Base-by-base conservation (phyloP, 2,329 filamentous ascomycete genomes). In the Tolypocladium guangdongense region DNA sequence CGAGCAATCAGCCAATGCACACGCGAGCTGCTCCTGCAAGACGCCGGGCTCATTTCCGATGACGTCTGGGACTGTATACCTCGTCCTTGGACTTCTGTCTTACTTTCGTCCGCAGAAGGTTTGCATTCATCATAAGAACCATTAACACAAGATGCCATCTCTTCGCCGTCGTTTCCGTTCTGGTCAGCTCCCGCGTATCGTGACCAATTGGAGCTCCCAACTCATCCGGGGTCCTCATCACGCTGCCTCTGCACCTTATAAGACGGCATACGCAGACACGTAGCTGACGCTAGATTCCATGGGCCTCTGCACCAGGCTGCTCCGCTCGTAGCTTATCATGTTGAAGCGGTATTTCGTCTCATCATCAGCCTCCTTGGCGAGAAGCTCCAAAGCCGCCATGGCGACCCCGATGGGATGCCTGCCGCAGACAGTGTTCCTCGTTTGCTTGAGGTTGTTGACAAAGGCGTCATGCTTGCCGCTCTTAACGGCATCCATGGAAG, bases 321-420 rank as follows among this genome's bases (percentile, higher is more conserved):
- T 99, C 55, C 91, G 81, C 65, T 96, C 85, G 68, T 99, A 99
- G 63, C 87, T 78, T 53, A 96, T 78, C 63, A 97, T 90, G 61
- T 79, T 82, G 69, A 97, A 95, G 51, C 67, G 76, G 4, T 81
- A 71, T 59, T 73, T 77, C 7, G n/a, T 49, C 32, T 71, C 61
- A n/a, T 67, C 64, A 39, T 70, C 58, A 11, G 66, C 66, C 30
- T 74, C 70, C 24, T 68, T 65, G 1, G 71, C 68, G 35, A 88
- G 65, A 49, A 76, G 71, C 71, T 96, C 91, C 56, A 97, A 69
- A 0, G 87, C 90, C 0, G 91, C 90, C 89, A 99, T 90, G 38
- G 87, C 80, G 4, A 97, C 86, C 0, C 93, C 91, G 62, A 99
- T 97, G 0, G 93, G 93, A 72, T 99, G 93, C 49, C 92, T 78